Evolutionary conservation across 1,284 basidiomycete species (phyloP).

Genomic region (Phellinidium pouzarii): DNA sequence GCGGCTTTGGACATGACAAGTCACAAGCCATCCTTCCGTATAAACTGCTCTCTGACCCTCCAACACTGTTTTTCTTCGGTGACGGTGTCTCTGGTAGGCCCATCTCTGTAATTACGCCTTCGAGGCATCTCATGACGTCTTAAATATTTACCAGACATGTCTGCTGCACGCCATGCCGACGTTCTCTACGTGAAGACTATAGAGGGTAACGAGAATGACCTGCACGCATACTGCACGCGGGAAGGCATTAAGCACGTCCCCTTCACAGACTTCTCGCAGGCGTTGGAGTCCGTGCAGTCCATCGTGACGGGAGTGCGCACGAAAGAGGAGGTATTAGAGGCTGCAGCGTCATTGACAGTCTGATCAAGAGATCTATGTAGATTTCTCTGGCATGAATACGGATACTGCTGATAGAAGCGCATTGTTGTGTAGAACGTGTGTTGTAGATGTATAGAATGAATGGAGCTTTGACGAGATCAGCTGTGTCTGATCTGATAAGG

Average conservation of each 20-base stretch:
- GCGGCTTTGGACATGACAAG: constrained; percentile 90
- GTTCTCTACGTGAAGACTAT: constrained; percentile 86
- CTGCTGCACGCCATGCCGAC: constrained; percentile 85
- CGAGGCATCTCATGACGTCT: constrained; percentile 1
- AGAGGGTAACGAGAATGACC: constrained; percentile 75
- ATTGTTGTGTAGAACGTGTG: not conserved
- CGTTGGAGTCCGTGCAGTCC: constrained; percentile 50
- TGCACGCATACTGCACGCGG: constrained; percentile 70
- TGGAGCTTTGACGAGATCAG: not conserved
- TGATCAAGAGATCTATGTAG: not conserved
- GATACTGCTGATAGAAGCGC: not conserved
- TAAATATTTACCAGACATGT: constrained; percentile 57
- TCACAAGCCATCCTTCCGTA: constrained; percentile 88
- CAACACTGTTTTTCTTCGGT: constrained; percentile 89
- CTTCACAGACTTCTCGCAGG: constrained; percentile 60
- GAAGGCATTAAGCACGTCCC: constrained; percentile 63
- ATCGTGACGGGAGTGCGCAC: constrained; percentile 51
- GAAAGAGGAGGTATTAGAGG: constrained; percentile 30
- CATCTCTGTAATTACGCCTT: constrained; percentile 11
- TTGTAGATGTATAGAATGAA: not conserved
- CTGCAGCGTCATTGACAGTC: not conserved
- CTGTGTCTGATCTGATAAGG: no score
- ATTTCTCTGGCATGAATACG: not conserved
- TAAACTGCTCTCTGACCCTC: constrained; percentile 58
- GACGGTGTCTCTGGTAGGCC: constrained; percentile 83